Base-by-base conservation (phyloP, 2,329 filamentous ascomycete genomes). In the Penicillium crustosum region DNA sequence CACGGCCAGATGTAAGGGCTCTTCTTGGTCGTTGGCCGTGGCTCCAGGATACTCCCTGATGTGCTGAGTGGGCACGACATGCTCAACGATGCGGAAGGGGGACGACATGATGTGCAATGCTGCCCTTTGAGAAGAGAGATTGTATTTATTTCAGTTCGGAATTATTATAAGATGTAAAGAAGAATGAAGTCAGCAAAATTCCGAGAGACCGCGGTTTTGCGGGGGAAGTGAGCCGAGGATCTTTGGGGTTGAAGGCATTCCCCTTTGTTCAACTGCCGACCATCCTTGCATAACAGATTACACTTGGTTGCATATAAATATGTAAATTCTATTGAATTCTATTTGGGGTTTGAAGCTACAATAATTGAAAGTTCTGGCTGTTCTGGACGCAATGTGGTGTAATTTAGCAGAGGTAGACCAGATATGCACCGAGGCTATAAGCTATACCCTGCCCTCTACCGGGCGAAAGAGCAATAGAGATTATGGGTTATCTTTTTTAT, bases 31-130 rank as follows among this genome's bases (percentile, higher is more conserved):
- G 55, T 83, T 81, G 3, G 86, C 82, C 2, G 89, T 91, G 13
- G 89, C 89, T 53, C 85, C 84, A 7, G 89, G 82, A 70, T 91
- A 96, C 70, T 95, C 90, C 61, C 93, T 84, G 61, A 96, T 89
- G 75, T 97, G 89, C 62, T 91, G 85, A 64, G 85, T 86, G 55
- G 86, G 83, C 64, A 95, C 75, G 43, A 82, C 79, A 78, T 96
- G 92, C 73, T 94, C 88, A 62, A 85, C 83, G 66, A 95, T 78
- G 62, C 83, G 77, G 57, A 78, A 77, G 15, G 72, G 68, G 7
- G 69, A 65, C n/a, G 77, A 90, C 91, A 57, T 57, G 27, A 50
- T 35, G 25, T 19, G 8, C 13, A 25, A 7, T 41, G 19, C 35
- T 47, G n/a, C 12, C 23, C 8, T 12, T 19, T 12, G 43, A 33